phyloP scores from a whole-genome alignment of 345 rosid species.

The Salix arbutifolia region DNA sequence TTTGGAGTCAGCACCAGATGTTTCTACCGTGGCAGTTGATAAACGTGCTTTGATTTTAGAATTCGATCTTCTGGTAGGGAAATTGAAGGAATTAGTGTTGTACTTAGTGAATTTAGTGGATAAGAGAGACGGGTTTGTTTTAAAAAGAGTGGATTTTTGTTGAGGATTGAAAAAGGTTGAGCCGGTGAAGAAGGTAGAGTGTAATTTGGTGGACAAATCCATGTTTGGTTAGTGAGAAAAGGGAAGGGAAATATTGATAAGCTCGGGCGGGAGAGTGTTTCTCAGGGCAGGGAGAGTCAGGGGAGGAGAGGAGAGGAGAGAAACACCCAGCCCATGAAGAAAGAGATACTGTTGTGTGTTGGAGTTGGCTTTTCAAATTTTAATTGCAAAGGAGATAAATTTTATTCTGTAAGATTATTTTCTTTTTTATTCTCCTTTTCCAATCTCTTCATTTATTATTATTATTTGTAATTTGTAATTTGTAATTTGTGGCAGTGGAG shows the following conservation, averaged over 20 bases:
- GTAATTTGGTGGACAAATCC: not conserved
- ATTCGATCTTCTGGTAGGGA: constrained; percentile 18
- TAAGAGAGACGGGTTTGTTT: not conserved
- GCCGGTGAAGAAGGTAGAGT: not conserved
- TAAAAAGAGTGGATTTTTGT: not conserved
- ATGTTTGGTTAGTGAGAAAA: not conserved
- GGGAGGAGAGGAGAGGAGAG: not conserved
- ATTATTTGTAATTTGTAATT: too few species aligned
- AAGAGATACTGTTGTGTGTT: not conserved
- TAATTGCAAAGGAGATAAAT: not conserved
- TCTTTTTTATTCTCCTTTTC: too few species aligned
- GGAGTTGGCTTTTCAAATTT: not conserved
- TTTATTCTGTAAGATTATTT: not conserved
- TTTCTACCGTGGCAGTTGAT: constrained; percentile 52
- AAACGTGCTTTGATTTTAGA: constrained; percentile 33
- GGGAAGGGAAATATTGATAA: not conserved
- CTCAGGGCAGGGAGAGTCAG: not conserved
- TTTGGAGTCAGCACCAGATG: constrained; percentile 36
- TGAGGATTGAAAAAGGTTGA: not conserved
- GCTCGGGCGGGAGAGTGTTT: not conserved
- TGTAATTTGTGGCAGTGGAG: not conserved
- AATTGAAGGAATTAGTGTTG: not conserved
- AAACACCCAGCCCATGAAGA: not conserved
- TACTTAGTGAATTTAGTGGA: not conserved
- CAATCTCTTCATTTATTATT: too few species aligned